These are phyloP conservation scores for Mycosphaerella arachidis DNA, from an alignment of 2,329 filamentous ascomycete genomes.

Conservation along the genomic window DNA sequence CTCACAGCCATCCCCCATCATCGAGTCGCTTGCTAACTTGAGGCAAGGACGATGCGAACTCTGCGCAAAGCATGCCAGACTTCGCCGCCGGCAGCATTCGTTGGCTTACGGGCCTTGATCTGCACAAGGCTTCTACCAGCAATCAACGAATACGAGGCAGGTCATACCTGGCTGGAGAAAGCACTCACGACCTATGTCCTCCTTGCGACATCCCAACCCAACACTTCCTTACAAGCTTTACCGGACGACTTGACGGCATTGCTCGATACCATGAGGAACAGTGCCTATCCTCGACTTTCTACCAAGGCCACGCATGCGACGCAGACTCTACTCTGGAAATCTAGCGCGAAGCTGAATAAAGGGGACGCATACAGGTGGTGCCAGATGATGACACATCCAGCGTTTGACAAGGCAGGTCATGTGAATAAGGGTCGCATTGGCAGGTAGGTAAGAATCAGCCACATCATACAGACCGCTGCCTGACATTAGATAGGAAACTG, in stretches of 20 bases:
- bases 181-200: constrained; percentile 64
- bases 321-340: constrained; percentile 76
- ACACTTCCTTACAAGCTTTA: neutral
- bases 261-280: constrained; percentile 13
- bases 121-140: constrained; percentile 48
- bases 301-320: constrained; percentile 61
- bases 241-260: constrained; percentile 6
- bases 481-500: constrained; percentile 62
- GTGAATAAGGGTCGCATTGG: constrained; percentile 58
- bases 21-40: neutral
- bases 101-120: constrained; percentile 61
- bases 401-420: constrained; percentile 63
- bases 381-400: constrained; percentile 57
- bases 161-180: constrained; percentile 62
- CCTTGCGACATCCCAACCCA: constrained; percentile 52
- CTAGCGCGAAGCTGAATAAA: constrained; percentile 4
- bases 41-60: constrained; percentile 57
- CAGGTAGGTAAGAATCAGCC: constrained; percentile 51
- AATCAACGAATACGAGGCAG: constrained; percentile 23
- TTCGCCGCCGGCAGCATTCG: constrained; percentile 1
- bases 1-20: neutral
- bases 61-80: constrained; percentile 58
- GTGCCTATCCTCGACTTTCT: constrained; percentile 40
- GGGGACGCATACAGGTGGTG: constrained; percentile 55
- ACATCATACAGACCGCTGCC: neutral